A percentile compares a stretch with the other conserved stretches of the same genome.
Conservation (phyloP, 495 filamentous ascomycete genomes). For the Talaromyces borbonicus region DNA sequence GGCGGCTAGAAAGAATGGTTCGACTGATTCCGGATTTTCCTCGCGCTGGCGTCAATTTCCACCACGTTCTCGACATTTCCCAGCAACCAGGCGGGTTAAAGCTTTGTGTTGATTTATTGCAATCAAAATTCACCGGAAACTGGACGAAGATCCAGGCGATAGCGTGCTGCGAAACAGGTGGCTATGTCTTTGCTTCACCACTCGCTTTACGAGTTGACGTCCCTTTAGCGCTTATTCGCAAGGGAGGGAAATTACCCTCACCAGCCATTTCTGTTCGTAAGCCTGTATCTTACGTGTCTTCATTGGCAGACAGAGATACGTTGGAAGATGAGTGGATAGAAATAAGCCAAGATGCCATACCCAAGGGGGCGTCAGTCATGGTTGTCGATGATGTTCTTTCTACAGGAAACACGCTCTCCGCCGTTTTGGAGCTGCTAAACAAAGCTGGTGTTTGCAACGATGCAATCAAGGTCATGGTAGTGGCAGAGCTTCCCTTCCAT, state of each 20-base stretch:
- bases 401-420: slow-evolving; percentile 50
- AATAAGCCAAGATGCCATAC: slow-evolving; percentile 39
- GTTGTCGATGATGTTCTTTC: slow-evolving; percentile 58
- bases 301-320: slow-evolving; percentile 20
- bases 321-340: slow-evolving; percentile 37
- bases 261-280: slow-evolving; percentile 44
- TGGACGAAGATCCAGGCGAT: slow-evolving; percentile 40
- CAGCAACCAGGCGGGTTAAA: slow-evolving; percentile 43
- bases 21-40: slow-evolving; percentile 42
- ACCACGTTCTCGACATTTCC: slow-evolving; percentile 48
- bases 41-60: slow-evolving; percentile 42
- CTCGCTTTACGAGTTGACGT: slow-evolving; percentile 36
- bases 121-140: slow-evolving; percentile 36
- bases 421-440: slow-evolving; percentile 41
- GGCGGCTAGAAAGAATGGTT: slow-evolving; percentile 44
- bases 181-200: slow-evolving; percentile 47
- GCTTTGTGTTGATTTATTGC: slow-evolving; percentile 45
- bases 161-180: slow-evolving; percentile 47
- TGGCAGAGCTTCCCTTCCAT: slow-evolving; percentile 55
- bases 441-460: slow-evolving; percentile 34
- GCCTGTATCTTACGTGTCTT: slow-evolving; percentile 48
- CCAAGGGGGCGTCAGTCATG: slow-evolving; percentile 37
- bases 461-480: slow-evolving; percentile 42
- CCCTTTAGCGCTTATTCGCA: slow-evolving; percentile 45
- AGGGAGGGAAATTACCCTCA: slow-evolving; percentile 50